Conservation (phyloP, 1,139 yeast genomes). For the Magnusiomyces tetraspermus region DNA sequence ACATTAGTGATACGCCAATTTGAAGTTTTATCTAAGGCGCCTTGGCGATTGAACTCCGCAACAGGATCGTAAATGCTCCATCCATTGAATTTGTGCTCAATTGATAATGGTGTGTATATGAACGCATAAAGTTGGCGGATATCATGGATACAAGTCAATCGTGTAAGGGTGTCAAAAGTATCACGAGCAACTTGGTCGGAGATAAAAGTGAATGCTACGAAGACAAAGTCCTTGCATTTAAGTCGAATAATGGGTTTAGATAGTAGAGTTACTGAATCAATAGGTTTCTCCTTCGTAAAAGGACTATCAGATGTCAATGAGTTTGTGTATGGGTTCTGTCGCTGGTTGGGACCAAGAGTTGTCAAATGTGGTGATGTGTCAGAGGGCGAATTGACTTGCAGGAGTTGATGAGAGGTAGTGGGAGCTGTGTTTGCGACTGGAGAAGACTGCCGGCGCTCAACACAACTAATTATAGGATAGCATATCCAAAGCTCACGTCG, state of each 20-base stretch:
- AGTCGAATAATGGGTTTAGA: constrained; percentile 40
- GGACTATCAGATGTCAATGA: not conserved
- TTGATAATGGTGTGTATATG: constrained; percentile 49
- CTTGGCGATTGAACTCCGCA: constrained; percentile 55
- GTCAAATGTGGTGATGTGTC: not conserved
- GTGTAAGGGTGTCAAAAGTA: constrained; percentile 63
- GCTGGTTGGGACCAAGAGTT: not conserved
- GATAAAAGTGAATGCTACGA: constrained; percentile 63
- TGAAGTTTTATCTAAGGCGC: constrained; percentile 22
- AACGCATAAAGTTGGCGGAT: constrained; percentile 62
- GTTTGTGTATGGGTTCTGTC: not conserved
- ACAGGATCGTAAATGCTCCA: constrained; percentile 64
- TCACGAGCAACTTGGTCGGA: constrained; percentile 54
- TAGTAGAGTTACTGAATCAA: constrained; percentile 7
- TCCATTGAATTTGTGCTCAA: constrained; percentile 48
- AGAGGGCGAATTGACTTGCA: not conserved
- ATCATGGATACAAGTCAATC: constrained; percentile 49
- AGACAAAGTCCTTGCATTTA: constrained; percentile 82
- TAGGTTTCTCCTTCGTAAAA: not conserved
- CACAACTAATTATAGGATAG: constrained; percentile 72
- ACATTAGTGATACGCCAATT: constrained; percentile 65
- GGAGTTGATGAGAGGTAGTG: not conserved
- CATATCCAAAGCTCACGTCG: constrained; percentile 79
- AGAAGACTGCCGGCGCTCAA: constrained; percentile 49
- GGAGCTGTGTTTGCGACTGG: constrained; percentile 27